phyloP scores from a whole-genome alignment of 495 filamentous ascomycete species.

The Evansstolkia leycettana region DNA sequence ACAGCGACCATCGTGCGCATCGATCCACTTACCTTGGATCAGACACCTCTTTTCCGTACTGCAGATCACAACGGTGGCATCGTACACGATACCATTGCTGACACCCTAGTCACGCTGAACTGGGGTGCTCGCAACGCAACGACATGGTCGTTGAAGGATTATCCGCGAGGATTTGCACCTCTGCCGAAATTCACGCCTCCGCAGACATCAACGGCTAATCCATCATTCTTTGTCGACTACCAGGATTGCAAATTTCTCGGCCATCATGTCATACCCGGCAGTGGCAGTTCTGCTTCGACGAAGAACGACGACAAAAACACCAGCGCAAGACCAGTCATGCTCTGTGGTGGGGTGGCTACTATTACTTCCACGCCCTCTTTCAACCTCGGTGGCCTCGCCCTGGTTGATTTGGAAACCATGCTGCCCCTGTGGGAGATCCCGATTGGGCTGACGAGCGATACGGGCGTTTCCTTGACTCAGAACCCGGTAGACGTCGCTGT shows the following conservation, averaged over 20 bases:
- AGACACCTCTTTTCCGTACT: conserved; percentile 11
- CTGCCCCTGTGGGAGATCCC: conserved; percentile 20
- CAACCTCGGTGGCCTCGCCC: conserved; percentile 20
- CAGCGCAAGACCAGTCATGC: conserved; percentile 17
- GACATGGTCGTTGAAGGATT: conserved; percentile 13
- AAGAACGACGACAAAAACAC: too few relatives aligned
- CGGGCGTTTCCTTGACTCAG: conserved; percentile 16
- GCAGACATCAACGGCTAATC: conserved; percentile 7
- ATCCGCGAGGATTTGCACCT: conserved; percentile 3
- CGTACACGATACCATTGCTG: conserved; percentile 16
- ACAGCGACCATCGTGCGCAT: conserved; percentile 21
- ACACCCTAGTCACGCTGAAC: conserved; percentile 21
- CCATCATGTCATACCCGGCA: conserved; percentile 8
- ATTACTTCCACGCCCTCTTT: conserved; percentile 4
- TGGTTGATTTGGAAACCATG: conserved; percentile 24
- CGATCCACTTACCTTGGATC: conserved; percentile 15
- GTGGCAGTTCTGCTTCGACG: too few relatives aligned
- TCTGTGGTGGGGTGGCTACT: conserved; percentile 22
- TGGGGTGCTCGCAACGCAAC: conserved; percentile 21
- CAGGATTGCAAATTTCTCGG: conserved; percentile 30
- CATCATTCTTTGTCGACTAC: conserved; percentile 21
- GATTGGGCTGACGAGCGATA: conserved; percentile 17
- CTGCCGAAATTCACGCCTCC: conserved; percentile 15
- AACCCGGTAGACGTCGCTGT: conserved; percentile 24
- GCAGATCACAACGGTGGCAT: conserved; percentile 23